Conservation (phyloP, 129 eudicot species). For the Flaveria linearis region DNA sequence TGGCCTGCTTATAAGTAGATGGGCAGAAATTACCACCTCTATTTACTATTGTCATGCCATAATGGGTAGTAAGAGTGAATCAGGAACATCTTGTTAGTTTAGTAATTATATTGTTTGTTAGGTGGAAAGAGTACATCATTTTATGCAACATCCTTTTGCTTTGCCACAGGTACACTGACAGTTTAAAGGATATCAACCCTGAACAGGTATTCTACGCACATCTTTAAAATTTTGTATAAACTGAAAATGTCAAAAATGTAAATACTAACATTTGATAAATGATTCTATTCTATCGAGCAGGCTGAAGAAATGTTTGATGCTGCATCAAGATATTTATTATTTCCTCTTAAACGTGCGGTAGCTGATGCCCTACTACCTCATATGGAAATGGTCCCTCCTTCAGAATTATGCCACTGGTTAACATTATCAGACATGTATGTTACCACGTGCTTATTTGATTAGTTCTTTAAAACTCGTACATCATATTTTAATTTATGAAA, state of each 20-base stretch:
- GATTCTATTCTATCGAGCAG: slow-evolving; percentile 41
- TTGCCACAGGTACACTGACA: slow-evolving; percentile 79
- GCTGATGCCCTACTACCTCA: slow-evolving; percentile 93
- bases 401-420: slow-evolving; percentile 88
- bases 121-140: background rate
- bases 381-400: slow-evolving; percentile 74
- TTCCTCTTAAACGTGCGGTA: slow-evolving; percentile 96
- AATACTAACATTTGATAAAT: background rate
- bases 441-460: slow-evolving; percentile 9
- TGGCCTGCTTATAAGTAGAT: no score
- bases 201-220: slow-evolving; percentile 64
- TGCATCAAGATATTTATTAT: slow-evolving; percentile 89
- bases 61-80: no score
- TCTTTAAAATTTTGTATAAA: slow-evolving; percentile 2
- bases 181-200: slow-evolving; percentile 68
- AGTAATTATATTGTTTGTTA: background rate
- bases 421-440: slow-evolving; percentile 82
- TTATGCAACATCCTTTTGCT: slow-evolving; percentile 16
- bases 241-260: slow-evolving; percentile 3
- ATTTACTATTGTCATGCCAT: no score
- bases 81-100: no score
- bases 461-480: background rate
- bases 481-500: background rate
- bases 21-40: no score
- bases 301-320: slow-evolving; percentile 99